Evolutionary conservation across 306 rosid species (phyloP).

Genomic region (Inga oerstediana): DNA sequence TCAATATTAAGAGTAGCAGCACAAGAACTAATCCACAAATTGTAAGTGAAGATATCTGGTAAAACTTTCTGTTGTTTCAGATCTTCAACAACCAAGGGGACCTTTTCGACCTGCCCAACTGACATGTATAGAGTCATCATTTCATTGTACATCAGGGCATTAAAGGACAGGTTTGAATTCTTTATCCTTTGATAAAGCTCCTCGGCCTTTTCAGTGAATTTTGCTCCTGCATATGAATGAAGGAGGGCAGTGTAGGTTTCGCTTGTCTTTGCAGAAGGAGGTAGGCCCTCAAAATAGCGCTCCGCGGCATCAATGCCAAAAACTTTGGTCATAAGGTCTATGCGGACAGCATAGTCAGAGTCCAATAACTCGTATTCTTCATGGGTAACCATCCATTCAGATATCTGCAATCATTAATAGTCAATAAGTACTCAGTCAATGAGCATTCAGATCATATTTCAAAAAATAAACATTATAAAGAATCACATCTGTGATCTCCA

Average conservation of each 20-base stretch:
- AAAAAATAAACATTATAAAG: background rate
- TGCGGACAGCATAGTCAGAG: slow-evolving; percentile 79
- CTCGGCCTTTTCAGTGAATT: slow-evolving; percentile 81
- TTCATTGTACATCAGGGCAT: slow-evolving; percentile 80
- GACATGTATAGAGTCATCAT: slow-evolving; percentile 95
- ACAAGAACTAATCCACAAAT: slow-evolving; percentile 88
- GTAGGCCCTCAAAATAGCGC: slow-evolving; percentile 85
- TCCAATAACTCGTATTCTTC: slow-evolving; percentile 62
- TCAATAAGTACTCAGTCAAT: slow-evolving; percentile 14
- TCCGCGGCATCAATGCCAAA: slow-evolving; percentile 93
- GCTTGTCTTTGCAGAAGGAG: slow-evolving; percentile 58
- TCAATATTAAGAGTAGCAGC: slow-evolving; percentile 71
- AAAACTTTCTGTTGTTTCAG: slow-evolving; percentile 59
- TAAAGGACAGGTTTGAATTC: slow-evolving; percentile 54
- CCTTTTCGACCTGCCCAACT: slow-evolving; percentile 85
- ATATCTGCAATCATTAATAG: slow-evolving; percentile 59
- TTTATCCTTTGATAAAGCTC: slow-evolving; percentile 66
- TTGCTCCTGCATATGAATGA: slow-evolving; percentile 80
- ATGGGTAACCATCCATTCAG: slow-evolving; percentile 87
- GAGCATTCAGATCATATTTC: background rate
- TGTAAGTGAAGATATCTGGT: slow-evolving; percentile 87
- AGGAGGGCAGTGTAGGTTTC: slow-evolving; percentile 91
- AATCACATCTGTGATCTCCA: background rate
- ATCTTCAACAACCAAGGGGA: slow-evolving; percentile 67
- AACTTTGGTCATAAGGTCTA: slow-evolving; percentile 87